Conservation (phyloP, 164 flowering plant genomes). For the Tetracentron sinense region DNA sequence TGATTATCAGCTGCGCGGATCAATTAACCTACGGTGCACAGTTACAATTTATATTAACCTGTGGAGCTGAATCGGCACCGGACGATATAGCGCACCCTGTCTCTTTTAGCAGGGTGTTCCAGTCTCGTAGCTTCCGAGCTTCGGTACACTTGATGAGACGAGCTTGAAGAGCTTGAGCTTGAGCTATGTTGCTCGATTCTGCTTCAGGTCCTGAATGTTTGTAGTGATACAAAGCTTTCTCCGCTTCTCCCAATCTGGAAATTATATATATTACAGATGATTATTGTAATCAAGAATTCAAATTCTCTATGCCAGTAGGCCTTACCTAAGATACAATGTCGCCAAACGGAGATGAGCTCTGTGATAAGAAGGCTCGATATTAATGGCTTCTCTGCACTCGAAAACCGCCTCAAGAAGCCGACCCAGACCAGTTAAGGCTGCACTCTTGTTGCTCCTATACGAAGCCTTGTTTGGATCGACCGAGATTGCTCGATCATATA, state of each 20-base stretch:
- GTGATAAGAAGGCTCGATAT: no score
- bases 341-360: no score
- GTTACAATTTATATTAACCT: slow-evolving; percentile 40
- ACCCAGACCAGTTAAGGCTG: slow-evolving; percentile 66
- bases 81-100: slow-evolving; percentile 41
- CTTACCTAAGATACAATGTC: no score
- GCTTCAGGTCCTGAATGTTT: slow-evolving; percentile 40
- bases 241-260: slow-evolving; percentile 72
- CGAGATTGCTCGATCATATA: slow-evolving; percentile 65
- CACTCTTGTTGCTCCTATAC: slow-evolving; percentile 64
- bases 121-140: slow-evolving; percentile 48
- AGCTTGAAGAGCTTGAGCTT: slow-evolving; percentile 42
- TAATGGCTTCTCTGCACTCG: slow-evolving; percentile 72
- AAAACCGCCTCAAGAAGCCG: slow-evolving; percentile 60
- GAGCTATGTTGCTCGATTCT: slow-evolving; percentile 26
- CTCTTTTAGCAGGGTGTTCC: slow-evolving; percentile 52
- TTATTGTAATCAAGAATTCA: no score
- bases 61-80: slow-evolving; percentile 80
- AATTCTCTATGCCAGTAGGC: no score
- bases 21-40: no score
- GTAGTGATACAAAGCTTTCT: slow-evolving; percentile 61
- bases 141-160: slow-evolving; percentile 42
- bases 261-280: no score
- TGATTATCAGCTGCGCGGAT: no score
- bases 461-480: slow-evolving; percentile 56